These are phyloP conservation scores for Chlamydomonas schloesseri DNA, from an alignment of 139 green algal genomes.

Conservation along the genomic window DNA sequence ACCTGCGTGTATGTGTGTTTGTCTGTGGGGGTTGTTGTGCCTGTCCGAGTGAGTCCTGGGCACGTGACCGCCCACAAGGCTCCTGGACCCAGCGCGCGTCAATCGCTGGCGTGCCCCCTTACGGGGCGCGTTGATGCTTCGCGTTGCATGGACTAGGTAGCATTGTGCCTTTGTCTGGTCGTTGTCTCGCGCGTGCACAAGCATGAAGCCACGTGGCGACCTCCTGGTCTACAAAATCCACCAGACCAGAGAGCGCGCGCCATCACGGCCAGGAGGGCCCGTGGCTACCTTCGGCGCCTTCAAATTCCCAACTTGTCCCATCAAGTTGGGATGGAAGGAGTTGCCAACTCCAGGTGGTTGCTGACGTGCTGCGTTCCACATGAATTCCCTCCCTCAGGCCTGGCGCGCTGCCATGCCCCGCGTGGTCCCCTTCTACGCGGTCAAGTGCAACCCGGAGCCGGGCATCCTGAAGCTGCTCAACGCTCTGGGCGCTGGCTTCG, in stretches of 20 bases:
- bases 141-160: conserved; percentile 20
- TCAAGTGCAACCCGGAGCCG: conserved; percentile 96
- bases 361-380: conserved; percentile 23
- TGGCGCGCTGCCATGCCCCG: conserved; percentile 89
- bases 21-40: not conserved
- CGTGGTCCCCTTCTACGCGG: conserved; percentile 93
- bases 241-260: conserved; percentile 19
- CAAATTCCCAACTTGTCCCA: not conserved
- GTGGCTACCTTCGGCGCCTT: conserved; percentile 48
- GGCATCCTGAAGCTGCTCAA: conserved; percentile 87
- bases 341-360: conserved; percentile 58
- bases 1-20: not conserved
- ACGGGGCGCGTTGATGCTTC: not conserved
- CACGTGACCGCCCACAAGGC: conserved; percentile 1
- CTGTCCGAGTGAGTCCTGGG: conserved; percentile 1
- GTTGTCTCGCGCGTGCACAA: conserved; percentile 20
- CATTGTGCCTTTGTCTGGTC: not conserved
- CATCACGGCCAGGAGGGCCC: conserved; percentile 46
- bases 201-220: conserved; percentile 44
- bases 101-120: not conserved
- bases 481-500: conserved; percentile 92
- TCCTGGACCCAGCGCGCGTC: conserved; percentile 6
- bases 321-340: conserved; percentile 31
- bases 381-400: conserved; percentile 44
- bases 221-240: conserved; percentile 36